Percentiles rank a stretch among this genome's conserved stretches.
phyloP scores from a whole-genome alignment of 2,329 filamentous ascomycete genomes.

The Penicillium vulpinum region DNA sequence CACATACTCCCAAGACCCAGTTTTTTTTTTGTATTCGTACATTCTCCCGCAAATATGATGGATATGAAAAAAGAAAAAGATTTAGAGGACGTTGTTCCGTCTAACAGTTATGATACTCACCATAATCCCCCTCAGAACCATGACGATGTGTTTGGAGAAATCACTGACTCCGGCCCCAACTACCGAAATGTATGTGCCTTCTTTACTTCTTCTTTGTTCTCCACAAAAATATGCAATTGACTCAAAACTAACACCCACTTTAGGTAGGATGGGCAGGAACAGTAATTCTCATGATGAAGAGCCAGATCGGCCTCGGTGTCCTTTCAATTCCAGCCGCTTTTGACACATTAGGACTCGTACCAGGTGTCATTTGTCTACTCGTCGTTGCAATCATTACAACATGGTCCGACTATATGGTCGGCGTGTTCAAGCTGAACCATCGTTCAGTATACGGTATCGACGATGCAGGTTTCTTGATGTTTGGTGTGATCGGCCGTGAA shows the following conservation, averaged over 20 bases:
- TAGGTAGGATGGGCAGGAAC: constrained; percentile 49
- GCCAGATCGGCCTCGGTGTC: constrained; percentile 49
- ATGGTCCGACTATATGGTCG: constrained; percentile 53
- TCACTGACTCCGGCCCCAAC: constrained; percentile 33
- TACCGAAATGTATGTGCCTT: constrained; percentile 28
- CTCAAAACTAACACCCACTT: neutral
- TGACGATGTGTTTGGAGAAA: constrained; percentile 42
- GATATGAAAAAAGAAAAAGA: constrained; percentile 6
- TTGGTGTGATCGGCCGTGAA: constrained; percentile 54
- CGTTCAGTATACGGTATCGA: constrained; percentile 60
- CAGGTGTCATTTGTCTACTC: constrained; percentile 49
- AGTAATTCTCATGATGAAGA: constrained; percentile 49
- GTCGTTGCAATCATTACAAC: constrained; percentile 47
- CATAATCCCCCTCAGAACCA: neutral
- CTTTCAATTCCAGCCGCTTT: constrained; percentile 52
- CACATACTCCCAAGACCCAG: neutral
- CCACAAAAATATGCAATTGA: neutral
- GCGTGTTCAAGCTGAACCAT: constrained; percentile 54
- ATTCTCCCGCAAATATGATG: neutral
- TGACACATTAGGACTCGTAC: constrained; percentile 50
- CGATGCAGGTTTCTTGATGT: constrained; percentile 56
- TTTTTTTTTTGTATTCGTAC: neutral
- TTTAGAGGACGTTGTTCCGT: neutral
- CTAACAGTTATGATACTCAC: neutral
- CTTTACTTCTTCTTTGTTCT: neutral